Evolutionary conservation across 192 early-diverging fungal species (phyloP).

Genomic region (Thoreauomyces humboldtii): DNA sequence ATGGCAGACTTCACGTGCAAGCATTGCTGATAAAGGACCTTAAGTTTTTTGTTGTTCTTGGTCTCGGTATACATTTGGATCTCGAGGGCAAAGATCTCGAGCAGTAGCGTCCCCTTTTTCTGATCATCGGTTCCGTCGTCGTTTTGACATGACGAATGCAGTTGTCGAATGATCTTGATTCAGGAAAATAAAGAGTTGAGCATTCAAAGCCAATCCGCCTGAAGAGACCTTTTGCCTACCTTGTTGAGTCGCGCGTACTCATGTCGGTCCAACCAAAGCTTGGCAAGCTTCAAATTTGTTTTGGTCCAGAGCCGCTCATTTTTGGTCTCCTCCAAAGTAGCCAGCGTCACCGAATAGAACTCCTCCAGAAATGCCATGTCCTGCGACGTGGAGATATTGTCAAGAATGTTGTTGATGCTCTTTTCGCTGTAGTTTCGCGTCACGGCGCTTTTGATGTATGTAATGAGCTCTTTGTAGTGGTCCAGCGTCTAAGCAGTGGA

Average conservation of each 20-base stretch:
- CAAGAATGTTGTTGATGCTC: slow-evolving; percentile 86
- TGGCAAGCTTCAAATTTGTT: slow-evolving; percentile 83
- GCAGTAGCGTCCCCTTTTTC: slow-evolving; percentile 87
- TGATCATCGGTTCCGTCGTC: slow-evolving; percentile 82
- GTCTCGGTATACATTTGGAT: slow-evolving; percentile 95
- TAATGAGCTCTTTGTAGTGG: slow-evolving; percentile 72
- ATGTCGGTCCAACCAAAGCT: slow-evolving; percentile 78
- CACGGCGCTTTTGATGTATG: slow-evolving; percentile 73
- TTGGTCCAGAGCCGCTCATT: slow-evolving; percentile 89
- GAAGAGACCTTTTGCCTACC: slow-evolving; percentile 32
- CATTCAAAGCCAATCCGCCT: not conserved
- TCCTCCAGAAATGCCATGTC: slow-evolving; percentile 82
- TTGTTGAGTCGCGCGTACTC: slow-evolving; percentile 72
- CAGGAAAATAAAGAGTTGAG: not conserved
- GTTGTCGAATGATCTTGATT: slow-evolving; percentile 64
- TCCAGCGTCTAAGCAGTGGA: slow-evolving; percentile 64
- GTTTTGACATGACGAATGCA: slow-evolving; percentile 73
- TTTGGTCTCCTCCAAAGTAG: slow-evolving; percentile 69
- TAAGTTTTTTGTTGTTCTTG: slow-evolving; percentile 83
- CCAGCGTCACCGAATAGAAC: slow-evolving; percentile 76
- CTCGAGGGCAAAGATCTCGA: slow-evolving; percentile 93
- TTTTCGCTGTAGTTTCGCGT: slow-evolving; percentile 87
- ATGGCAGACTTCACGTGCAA: slow-evolving; percentile 87
- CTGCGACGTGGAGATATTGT: slow-evolving; percentile 69
- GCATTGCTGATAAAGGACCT: slow-evolving; percentile 87